phyloP scores from a whole-genome alignment of 257 asterid species.

The Catharanthus roseus region DNA sequence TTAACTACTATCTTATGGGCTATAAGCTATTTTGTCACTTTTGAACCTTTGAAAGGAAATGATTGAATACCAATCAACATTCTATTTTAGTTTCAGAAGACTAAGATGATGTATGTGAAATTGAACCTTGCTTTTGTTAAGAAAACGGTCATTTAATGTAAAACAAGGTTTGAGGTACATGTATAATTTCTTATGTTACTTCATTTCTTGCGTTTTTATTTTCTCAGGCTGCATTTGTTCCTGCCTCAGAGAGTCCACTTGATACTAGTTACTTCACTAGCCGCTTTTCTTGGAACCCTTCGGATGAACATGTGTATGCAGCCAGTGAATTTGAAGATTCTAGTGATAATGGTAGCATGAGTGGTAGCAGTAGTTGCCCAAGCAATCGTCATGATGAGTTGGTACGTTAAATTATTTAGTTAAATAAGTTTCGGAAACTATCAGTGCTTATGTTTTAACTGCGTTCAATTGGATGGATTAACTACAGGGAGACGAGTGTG shows the following conservation, averaged over 20 bases:
- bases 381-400: slow-evolving; percentile 92
- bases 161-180: not conserved
- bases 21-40: not conserved
- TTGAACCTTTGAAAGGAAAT: not conserved
- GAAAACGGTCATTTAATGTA: not conserved
- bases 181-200: not conserved
- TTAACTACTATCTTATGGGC: not conserved
- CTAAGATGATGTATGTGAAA: not conserved
- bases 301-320: slow-evolving; percentile 82
- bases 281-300: slow-evolving; percentile 88
- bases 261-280: slow-evolving; percentile 97
- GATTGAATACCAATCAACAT: not conserved
- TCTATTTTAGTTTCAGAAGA: not conserved
- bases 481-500: slow-evolving; percentile 70
- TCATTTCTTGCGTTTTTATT: slow-evolving; percentile 6
- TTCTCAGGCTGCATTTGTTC: slow-evolving; percentile 88
- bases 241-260: slow-evolving; percentile 83
- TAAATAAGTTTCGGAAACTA: not conserved
- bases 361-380: slow-evolving; percentile 79
- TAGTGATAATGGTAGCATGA: slow-evolving; percentile 73
- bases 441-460: not conserved
- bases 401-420: slow-evolving; percentile 35
- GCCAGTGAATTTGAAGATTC: slow-evolving; percentile 85
- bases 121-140: not conserved
- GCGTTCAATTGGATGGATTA: slow-evolving; percentile 16